Evolutionary conservation across 495 filamentous ascomycete genomes (phyloP).

Genomic region (Podospora tetraspora): DNA sequence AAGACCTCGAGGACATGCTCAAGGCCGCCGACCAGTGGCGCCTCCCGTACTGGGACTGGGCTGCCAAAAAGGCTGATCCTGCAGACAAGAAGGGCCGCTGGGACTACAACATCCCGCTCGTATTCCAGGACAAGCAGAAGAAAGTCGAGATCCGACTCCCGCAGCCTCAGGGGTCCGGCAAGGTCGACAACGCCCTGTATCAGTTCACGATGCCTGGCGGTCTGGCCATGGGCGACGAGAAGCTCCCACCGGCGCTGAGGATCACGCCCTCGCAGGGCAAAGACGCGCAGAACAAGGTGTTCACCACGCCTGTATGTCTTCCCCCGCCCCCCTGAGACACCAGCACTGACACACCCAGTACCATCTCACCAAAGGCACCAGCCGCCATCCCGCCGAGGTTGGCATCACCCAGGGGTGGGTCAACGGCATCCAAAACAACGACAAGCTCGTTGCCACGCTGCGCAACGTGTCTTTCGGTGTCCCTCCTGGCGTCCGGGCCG

Average conservation of each 20-base stretch:
- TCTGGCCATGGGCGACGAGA: neutral
- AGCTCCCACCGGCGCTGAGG: neutral
- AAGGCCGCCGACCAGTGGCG: slow-evolving; percentile 5
- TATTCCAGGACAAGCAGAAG: neutral
- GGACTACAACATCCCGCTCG: neutral
- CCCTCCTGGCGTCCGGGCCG: neutral
- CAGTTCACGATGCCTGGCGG: neutral
- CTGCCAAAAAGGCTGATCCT: neutral
- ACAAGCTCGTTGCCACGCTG: neutral
- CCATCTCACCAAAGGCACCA: neutral
- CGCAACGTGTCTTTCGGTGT: neutral
- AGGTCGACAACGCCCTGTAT: neutral
- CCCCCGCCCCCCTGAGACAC: neutral
- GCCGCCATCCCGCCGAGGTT: neutral
- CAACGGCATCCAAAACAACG: neutral
- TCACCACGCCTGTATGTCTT: neutral
- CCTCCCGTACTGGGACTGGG: slow-evolving; percentile 2
- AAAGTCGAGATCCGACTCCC: neutral
- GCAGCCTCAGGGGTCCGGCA: neutral
- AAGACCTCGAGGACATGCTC: neutral
- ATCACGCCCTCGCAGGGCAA: neutral
- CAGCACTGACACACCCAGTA: neutral
- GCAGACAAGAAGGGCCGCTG: neutral
- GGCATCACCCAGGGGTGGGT: neutral
- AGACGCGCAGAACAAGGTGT: neutral